phyloP scores from a whole-genome alignment of 345 rosid species.

The Syzygium jambos region DNA sequence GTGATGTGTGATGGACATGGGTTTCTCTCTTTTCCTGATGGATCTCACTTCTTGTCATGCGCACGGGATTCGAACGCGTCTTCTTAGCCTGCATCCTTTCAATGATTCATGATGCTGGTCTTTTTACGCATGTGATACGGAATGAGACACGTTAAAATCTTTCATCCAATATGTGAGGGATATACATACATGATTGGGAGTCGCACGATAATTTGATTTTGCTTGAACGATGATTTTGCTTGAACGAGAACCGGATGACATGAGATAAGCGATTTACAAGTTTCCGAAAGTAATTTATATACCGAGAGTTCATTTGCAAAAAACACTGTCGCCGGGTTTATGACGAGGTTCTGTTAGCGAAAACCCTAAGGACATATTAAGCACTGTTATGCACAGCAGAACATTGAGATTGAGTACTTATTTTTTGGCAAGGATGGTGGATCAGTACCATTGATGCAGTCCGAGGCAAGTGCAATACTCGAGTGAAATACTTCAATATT shows the following conservation, averaged over 20 bases:
- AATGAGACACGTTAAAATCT: neutral
- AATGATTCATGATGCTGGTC: neutral
- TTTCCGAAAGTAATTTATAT: neutral
- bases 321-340: neutral
- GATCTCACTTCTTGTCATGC: neutral
- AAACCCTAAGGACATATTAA: neutral
- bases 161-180: neutral
- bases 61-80: neutral
- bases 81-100: neutral
- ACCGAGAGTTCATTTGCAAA: neutral
- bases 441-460: neutral
- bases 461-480: neutral
- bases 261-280: neutral
- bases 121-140: neutral
- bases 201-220: rapidly evolving
- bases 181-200: neutral
- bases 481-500: neutral
- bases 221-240: too few relatives aligned
- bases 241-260: too few relatives aligned
- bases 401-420: neutral
- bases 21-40: neutral
- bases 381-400: neutral
- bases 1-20: neutral
- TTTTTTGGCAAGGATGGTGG: neutral
- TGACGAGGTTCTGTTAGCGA: neutral